phyloP scores from a whole-genome alignment of 148 eudicot species.

The Dianthus caryophyllus region DNA sequence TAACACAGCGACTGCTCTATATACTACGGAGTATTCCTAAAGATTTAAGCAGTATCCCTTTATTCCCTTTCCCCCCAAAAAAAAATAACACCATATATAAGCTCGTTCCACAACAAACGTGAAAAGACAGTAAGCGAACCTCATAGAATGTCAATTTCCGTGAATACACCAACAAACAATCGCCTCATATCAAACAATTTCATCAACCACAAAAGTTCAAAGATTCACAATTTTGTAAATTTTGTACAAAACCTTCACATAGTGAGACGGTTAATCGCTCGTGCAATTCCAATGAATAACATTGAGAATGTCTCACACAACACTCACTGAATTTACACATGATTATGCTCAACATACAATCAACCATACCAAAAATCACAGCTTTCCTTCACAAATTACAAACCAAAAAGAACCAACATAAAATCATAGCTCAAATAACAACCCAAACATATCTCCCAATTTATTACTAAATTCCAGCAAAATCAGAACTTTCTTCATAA shows the following conservation, averaged over 20 bases:
- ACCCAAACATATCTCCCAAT: background rate
- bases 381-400: background rate
- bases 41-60: background rate
- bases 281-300: too few species aligned
- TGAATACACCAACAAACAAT: background rate
- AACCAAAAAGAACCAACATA: slow-evolving; percentile 5
- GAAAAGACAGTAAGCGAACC: slow-evolving; percentile 13
- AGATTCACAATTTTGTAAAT: background rate
- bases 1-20: too few species aligned
- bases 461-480: background rate
- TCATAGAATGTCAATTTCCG: background rate
- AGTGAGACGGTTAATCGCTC: too few species aligned
- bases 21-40: background rate
- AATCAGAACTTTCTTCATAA: slow-evolving; percentile 5
- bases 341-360: background rate
- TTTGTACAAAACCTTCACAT: background rate
- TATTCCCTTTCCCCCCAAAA: background rate
- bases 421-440: background rate
- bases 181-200: background rate
- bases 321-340: background rate
- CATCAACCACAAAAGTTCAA: background rate
- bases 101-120: background rate
- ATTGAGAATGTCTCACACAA: too few species aligned
- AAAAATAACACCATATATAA: slow-evolving; percentile 7
- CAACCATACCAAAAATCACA: background rate